Percentiles rank a stretch among this genome's conserved stretches.
Evolutionary conservation across 352 stramenopile genomes (phyloP).

Genomic region (Stephanocyclus meneghinianus): DNA sequence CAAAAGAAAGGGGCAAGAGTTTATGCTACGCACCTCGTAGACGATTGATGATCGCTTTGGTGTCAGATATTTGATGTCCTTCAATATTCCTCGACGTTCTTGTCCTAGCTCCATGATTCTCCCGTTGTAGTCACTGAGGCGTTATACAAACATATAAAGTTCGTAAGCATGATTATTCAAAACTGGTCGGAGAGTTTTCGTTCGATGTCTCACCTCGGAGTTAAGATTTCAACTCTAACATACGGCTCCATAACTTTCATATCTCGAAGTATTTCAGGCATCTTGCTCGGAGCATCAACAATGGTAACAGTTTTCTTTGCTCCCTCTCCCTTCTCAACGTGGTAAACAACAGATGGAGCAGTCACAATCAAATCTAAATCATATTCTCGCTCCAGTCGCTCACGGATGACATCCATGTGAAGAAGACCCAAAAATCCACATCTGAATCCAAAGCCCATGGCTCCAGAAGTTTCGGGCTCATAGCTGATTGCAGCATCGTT

Average conservation of each 20-base stretch:
- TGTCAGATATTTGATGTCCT: constrained; percentile 96
- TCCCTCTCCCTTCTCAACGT: constrained; percentile 63
- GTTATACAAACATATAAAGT: neutral
- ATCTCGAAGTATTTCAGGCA: constrained; percentile 72
- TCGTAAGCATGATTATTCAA: no score
- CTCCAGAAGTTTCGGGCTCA: constrained; percentile 91
- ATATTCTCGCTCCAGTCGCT: constrained; percentile 96
- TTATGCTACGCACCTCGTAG: constrained; percentile 57
- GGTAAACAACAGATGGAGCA: constrained; percentile 97
- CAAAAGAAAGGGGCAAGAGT: neutral
- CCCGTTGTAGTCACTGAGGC: constrained; percentile 85
- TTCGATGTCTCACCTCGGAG: constrained; percentile 21
- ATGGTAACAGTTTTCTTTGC: constrained; percentile 52
- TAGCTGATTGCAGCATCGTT: constrained; percentile 96
- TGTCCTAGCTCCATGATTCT: constrained; percentile 86
- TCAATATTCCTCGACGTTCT: constrained; percentile 82
- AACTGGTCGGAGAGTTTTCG: neutral
- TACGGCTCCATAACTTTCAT: constrained; percentile 84
- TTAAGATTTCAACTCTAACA: constrained; percentile 84
- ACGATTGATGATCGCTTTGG: constrained; percentile 86
- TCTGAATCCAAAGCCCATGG: constrained; percentile 85
- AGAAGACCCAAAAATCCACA: constrained; percentile 96
- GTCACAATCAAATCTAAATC: constrained; percentile 97
- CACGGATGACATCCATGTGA: constrained; percentile 99
- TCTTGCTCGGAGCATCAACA: constrained; percentile 72